Base-by-base conservation (phyloP, 306 rosid genomes). In the Gynostemma pentaphyllum region DNA sequence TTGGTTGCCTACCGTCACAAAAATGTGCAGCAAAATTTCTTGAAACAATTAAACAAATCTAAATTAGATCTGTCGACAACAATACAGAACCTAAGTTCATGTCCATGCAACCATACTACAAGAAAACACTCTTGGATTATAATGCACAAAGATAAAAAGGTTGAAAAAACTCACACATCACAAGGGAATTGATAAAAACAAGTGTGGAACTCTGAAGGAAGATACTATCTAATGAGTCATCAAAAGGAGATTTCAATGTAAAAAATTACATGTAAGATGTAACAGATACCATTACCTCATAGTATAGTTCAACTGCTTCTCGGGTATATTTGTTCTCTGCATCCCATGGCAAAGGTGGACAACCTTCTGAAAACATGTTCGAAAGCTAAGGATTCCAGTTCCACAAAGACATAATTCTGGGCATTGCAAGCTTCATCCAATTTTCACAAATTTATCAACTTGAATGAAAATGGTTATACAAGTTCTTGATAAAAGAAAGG, bases 301-400 rank as follows among this genome's bases (percentile, higher is more conserved):
- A 84, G 78, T 82, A 88, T 47, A 92, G 44, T 73, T 92, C 99
- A 68, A 88, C 44, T 68, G 68, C 75, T 50, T 92, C 80, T 0
- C 81, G 86, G 44, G 69, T 82, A 70, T 92, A 92, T 61, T 86
- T 88, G 71, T 75, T 77, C 45, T 86, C 77, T 68, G 72, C 67
- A 62, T 92, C 99, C 99, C 96, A 92, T 11, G 84, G 78, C 55
- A 92, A 75, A 1, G 87, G 90, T 22, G 80, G 88, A 65, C 70
- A 37, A 57, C 75, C 75, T 63, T 86, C 99, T 69, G 96, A 74
- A 72, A 88, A 88, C 75, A 88, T 69, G 95, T 92, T 80, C 55
- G 84, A 65, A 66, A 71, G 83, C 67, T 88, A 82, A 92, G 94
- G 88, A 72, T 62, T 23, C 34, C 28, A 60, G 41, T 7, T 74